Percentiles rank a stretch among this genome's conserved stretches.
Evolutionary conservation across 352 stramenopile genomes (phyloP).

Genomic region (Phytophthora tubulina): DNA sequence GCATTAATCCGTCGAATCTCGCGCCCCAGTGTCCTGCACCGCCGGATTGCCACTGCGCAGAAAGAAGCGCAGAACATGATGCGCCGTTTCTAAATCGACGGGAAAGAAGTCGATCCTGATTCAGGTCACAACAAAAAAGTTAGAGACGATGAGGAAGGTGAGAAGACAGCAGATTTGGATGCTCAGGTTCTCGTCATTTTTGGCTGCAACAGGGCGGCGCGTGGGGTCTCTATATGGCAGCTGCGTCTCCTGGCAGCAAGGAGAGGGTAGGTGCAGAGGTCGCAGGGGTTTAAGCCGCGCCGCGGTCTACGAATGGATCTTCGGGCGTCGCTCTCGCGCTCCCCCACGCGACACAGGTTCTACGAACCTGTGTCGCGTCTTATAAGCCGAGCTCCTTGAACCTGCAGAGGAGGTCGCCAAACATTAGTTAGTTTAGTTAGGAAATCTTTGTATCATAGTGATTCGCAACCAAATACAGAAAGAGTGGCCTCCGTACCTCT

Average conservation of each 20-base stretch:
- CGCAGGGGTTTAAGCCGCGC: conserved; percentile 11
- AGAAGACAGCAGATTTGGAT: conserved; percentile 13
- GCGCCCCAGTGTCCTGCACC: conserved; percentile 24
- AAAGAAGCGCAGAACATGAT: conserved; percentile 42
- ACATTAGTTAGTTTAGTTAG: conserved; percentile 33
- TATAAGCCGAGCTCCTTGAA: conserved; percentile 65
- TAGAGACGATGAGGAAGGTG: conserved; percentile 8
- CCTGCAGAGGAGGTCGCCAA: conserved; percentile 36
- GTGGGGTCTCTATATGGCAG: conserved; percentile 16
- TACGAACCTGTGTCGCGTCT: conserved; percentile 13
- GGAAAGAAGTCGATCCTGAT: background rate
- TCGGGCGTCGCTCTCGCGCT: background rate
- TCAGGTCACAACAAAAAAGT: conserved; percentile 11
- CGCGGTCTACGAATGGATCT: conserved; percentile 25
- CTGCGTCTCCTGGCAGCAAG: conserved; percentile 12
- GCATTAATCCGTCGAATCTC: conserved; percentile 14
- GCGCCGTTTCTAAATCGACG: conserved; percentile 40
- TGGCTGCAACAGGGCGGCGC: conserved; percentile 15
- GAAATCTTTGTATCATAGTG: conserved; percentile 28
- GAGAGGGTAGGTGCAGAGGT: conserved; percentile 15
- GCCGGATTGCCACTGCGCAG: conserved; percentile 39
- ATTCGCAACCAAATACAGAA: conserved; percentile 33
- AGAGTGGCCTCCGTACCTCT: conserved; percentile 53
- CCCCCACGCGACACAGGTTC: no score
- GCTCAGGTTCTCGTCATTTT: conserved; percentile 32